phyloP scores from a whole-genome alignment of 805 yeast species.

The Kodamaea sagamina region DNA sequence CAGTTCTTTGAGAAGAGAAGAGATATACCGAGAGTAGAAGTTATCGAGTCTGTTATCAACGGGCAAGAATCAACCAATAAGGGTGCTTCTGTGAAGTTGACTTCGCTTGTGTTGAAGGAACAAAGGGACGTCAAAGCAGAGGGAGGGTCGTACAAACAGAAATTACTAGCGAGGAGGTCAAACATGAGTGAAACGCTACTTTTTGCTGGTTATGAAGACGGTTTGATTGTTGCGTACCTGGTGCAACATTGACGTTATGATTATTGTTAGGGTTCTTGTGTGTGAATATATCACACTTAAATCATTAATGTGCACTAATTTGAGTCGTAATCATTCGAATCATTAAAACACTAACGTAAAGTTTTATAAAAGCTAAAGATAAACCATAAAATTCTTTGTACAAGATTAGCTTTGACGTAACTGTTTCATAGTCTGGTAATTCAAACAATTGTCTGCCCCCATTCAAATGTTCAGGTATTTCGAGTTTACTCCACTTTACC shows the following conservation, averaged over 20 bases:
- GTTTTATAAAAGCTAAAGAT: too few relatives aligned
- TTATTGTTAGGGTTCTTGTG: neutral
- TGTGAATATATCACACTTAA: too few relatives aligned
- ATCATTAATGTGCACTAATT: too few relatives aligned
- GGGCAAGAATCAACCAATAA: neutral
- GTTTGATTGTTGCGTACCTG: conserved; percentile 48
- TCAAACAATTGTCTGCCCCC: too few relatives aligned
- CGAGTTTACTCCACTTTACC: too few relatives aligned
- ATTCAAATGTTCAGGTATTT: too few relatives aligned
- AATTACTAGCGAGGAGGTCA: conserved; percentile 9
- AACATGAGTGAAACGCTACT: conserved; percentile 27
- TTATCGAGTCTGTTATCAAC: conserved; percentile 1
- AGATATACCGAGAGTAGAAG: conserved; percentile 5
- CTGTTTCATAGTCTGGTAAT: too few relatives aligned
- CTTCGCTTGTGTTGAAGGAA: neutral
- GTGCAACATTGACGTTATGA: neutral
- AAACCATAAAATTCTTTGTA: too few relatives aligned
- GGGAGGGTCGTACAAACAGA: neutral
- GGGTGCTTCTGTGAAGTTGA: neutral
- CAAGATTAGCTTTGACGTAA: too few relatives aligned
- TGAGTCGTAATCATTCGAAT: too few relatives aligned
- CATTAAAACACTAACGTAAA: too few relatives aligned
- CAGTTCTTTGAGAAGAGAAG: neutral
- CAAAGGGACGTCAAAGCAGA: neutral
- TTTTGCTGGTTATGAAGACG: conserved; percentile 58